Conservation (phyloP, 805 yeast species). For the Wickerhamiella galacta region DNA sequence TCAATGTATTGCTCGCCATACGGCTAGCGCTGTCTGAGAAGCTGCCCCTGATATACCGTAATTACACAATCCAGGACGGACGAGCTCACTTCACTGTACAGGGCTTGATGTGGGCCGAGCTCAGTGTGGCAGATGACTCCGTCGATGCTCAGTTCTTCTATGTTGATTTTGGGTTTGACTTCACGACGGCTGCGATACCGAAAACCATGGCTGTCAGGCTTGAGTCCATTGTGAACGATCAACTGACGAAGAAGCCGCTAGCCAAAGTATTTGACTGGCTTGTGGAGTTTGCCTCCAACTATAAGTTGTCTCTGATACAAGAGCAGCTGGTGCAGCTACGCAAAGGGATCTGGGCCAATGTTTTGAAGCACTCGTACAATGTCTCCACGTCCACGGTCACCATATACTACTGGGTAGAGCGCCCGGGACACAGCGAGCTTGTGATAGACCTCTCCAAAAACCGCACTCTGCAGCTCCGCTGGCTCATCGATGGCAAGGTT, state of each 20-base stretch:
- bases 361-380: conserved; percentile 38
- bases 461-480: conserved; percentile 20
- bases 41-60: conserved; percentile 47
- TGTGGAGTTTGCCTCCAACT: conserved; percentile 43
- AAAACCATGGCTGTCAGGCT: conserved; percentile 26
- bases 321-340: conserved; percentile 37
- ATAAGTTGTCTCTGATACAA: conserved; percentile 44
- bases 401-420: conserved; percentile 49
- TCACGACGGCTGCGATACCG: conserved; percentile 15
- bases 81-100: conserved; percentile 48
- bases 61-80: conserved; percentile 59
- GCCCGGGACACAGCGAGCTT: conserved; percentile 23
- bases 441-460: conserved; percentile 39
- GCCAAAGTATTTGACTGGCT: conserved; percentile 39
- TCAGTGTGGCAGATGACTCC: conserved; percentile 54
- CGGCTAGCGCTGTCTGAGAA: conserved; percentile 46
- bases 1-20: conserved; percentile 57
- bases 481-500: conserved; percentile 2
- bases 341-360: conserved; percentile 39
- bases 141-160: conserved; percentile 54
- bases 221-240: conserved; percentile 39
- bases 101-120: conserved; percentile 53
- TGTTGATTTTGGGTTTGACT: conserved; percentile 51
- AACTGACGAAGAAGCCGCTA: conserved; percentile 31
- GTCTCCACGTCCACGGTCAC: conserved; percentile 36